A percentile compares a stretch with the other conserved stretches of the same genome.
These are phyloP conservation scores for Boletus speciosus DNA, from an alignment of 768 basidiomycete genomes.

Conservation along the genomic window DNA sequence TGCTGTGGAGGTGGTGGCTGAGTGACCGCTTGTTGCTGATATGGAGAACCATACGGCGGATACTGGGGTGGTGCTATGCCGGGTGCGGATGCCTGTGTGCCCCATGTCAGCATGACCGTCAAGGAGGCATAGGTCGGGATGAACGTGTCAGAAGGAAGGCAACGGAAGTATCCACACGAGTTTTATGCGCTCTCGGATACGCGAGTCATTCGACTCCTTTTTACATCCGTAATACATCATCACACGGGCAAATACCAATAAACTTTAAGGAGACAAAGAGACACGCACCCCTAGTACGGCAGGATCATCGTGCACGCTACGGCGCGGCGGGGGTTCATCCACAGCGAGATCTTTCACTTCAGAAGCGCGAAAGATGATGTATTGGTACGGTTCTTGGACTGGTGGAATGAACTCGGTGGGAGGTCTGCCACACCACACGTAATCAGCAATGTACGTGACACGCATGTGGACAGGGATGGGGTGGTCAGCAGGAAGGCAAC, in stretches of 20 bases:
- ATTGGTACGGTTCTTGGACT: conserved; percentile 78
- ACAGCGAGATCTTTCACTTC: conserved; percentile 89
- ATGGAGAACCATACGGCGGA: conserved; percentile 29
- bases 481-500: conserved; percentile 63
- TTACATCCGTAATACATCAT: conserved; percentile 49
- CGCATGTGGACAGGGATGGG: background rate
- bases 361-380: conserved; percentile 88
- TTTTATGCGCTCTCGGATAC: conserved; percentile 44
- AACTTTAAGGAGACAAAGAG: background rate
- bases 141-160: conserved; percentile 53
- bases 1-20: conserved; percentile 32
- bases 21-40: conserved; percentile 30
- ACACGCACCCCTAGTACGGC: conserved; percentile 74
- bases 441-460: conserved; percentile 23
- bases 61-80: conserved; percentile 31
- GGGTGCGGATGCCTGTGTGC: conserved; percentile 47
- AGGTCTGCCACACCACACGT: conserved; percentile 42
- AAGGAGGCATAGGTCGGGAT: background rate
- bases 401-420: conserved; percentile 79
- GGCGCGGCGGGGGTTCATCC: conserved; percentile 57
- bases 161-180: conserved; percentile 54
- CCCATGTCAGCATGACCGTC: conserved; percentile 9
- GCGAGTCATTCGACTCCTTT: conserved; percentile 31
- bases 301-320: conserved; percentile 79
- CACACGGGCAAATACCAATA: conserved; percentile 11